Conservation (phyloP, 2,329 filamentous ascomycete genomes). For the Colletotrichum camelliae region DNA sequence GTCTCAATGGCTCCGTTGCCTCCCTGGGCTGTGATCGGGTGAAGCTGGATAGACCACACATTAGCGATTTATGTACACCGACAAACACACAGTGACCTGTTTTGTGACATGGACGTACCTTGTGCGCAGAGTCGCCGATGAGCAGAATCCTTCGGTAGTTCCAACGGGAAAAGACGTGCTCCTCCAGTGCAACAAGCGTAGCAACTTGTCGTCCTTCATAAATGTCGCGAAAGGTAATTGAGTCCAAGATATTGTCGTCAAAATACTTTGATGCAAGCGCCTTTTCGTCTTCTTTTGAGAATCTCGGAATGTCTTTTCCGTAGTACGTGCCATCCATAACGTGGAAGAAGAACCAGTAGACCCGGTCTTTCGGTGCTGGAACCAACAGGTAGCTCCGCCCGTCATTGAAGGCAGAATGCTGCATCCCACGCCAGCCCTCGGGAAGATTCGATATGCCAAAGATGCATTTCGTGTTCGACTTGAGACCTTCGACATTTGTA, state of each 20-base stretch:
- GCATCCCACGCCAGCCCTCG: neutral
- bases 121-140: slow-evolving; percentile 47
- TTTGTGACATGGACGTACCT: slow-evolving; percentile 30
- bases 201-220: slow-evolving; percentile 29
- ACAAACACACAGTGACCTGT: neutral
- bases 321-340: slow-evolving; percentile 28
- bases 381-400: neutral
- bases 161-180: slow-evolving; percentile 42
- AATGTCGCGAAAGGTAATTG: slow-evolving; percentile 31
- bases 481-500: neutral
- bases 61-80: neutral
- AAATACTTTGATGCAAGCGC: slow-evolving; percentile 26
- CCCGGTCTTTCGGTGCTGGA: slow-evolving; percentile 25
- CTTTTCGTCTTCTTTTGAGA: slow-evolving; percentile 34
- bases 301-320: slow-evolving; percentile 35
- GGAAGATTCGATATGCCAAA: slow-evolving; percentile 40
- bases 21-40: slow-evolving; percentile 26
- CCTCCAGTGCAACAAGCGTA: slow-evolving; percentile 27
- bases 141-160: slow-evolving; percentile 41
- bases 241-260: slow-evolving; percentile 25
- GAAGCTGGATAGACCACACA: neutral
- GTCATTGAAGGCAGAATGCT: neutral
- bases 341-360: slow-evolving; percentile 42
- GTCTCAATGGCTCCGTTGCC: slow-evolving; percentile 28
- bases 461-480: slow-evolving; percentile 28